Conservation (phyloP, 1,139 yeast genomes). For the Nakaseomyces bracarensis region DNA sequence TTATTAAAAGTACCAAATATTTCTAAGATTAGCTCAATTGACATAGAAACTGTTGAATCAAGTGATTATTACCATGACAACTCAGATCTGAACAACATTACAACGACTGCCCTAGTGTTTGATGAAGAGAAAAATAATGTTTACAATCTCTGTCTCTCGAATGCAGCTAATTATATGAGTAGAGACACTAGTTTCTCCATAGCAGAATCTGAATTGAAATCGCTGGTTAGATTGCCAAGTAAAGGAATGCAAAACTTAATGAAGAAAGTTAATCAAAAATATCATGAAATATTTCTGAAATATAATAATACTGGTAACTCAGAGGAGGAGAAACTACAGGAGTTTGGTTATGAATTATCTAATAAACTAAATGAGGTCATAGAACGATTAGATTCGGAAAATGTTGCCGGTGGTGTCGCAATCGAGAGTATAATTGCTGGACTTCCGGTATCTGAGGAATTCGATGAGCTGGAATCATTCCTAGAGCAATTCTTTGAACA, state of each 20-base stretch:
- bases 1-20: slow-evolving; percentile 16
- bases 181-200: not conserved
- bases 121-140: not conserved
- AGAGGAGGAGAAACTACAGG: slow-evolving; percentile 6
- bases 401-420: not conserved
- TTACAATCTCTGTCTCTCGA: not conserved
- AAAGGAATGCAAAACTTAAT: not conserved
- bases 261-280: not conserved
- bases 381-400: not conserved
- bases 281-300: not conserved
- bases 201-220: not conserved
- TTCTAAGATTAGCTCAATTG: not conserved
- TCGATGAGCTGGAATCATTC: slow-evolving; percentile 25
- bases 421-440: not conserved
- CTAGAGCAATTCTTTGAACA: slow-evolving; percentile 24
- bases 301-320: not conserved
- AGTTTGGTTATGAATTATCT: slow-evolving; percentile 6
- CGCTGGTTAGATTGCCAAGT: not conserved
- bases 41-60: not conserved
- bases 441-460: not conserved
- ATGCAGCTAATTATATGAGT: not conserved
- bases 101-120: not conserved
- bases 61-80: not conserved
- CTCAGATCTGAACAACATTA: not conserved
- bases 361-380: slow-evolving; percentile 4